phyloP scores from a whole-genome alignment of 2,329 filamentous ascomycete genomes.

The Knufia fluminis region DNA sequence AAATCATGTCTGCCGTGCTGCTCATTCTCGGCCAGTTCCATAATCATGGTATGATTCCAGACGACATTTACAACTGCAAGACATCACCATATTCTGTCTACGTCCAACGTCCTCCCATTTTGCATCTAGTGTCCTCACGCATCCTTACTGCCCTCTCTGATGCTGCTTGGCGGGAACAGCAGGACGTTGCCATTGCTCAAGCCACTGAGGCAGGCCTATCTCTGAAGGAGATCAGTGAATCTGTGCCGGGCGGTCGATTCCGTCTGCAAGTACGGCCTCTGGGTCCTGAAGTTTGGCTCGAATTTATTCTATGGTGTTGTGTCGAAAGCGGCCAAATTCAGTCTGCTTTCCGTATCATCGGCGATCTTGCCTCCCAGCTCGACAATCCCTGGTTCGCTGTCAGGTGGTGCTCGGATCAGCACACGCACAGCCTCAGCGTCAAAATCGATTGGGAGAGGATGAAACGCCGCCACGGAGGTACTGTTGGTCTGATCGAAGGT shows the following conservation, averaged over 20 bases:
- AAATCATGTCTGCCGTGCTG: constrained; percentile 37
- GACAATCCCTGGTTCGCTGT: constrained; percentile 32
- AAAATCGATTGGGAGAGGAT: constrained; percentile 16
- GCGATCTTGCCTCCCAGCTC: constrained; percentile 25
- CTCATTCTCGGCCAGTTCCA: constrained; percentile 38
- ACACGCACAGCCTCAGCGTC: constrained; percentile 2
- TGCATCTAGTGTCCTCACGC: constrained; percentile 35
- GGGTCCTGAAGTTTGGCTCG: constrained; percentile 41
- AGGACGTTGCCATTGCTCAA: constrained; percentile 30
- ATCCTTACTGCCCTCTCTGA: constrained; percentile 41
- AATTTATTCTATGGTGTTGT: constrained; percentile 43
- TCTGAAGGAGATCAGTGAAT: constrained; percentile 21
- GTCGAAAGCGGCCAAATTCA: constrained; percentile 37
- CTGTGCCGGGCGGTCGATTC: constrained; percentile 31
- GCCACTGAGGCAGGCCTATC: constrained; percentile 28
- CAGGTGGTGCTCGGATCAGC: constrained; percentile 28
- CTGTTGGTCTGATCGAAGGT: constrained; percentile 14
- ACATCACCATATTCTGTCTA: constrained; percentile 24
- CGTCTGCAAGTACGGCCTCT: constrained; percentile 36
- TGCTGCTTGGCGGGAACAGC: constrained; percentile 35
- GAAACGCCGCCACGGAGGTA: constrained; percentile 11
- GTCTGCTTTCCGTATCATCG: constrained; percentile 34
- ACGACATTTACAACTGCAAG: constrained; percentile 34
- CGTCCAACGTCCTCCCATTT: constrained; percentile 33
- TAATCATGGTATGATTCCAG: constrained; percentile 35